These are phyloP conservation scores for Zymoseptoria brevis DNA, from an alignment of 2,329 filamentous ascomycete species.

Conservation along the genomic window DNA sequence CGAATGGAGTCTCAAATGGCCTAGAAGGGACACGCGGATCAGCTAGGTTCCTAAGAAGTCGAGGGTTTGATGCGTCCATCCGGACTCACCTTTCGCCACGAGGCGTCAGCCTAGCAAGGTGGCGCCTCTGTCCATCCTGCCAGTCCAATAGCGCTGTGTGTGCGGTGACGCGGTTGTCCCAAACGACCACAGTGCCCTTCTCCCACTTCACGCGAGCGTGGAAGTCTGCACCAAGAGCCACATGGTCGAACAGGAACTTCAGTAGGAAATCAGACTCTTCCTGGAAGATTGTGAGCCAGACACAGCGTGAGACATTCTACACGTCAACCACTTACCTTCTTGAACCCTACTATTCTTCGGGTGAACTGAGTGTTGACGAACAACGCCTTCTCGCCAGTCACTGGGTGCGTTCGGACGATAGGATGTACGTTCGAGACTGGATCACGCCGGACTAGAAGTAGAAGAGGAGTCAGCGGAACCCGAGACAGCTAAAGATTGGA, in stretches of 20 bases:
- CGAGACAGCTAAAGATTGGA: background rate
- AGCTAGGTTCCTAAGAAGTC: background rate
- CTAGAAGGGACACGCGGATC: slow-evolving; percentile 10
- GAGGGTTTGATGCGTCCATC: background rate
- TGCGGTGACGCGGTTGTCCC: slow-evolving; percentile 19
- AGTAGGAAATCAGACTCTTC: slow-evolving; percentile 74
- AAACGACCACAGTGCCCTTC: slow-evolving; percentile 15
- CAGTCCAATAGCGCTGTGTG: slow-evolving; percentile 78
- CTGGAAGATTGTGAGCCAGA: background rate
- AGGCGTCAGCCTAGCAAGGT: slow-evolving; percentile 73
- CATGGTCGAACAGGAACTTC: slow-evolving; percentile 70
- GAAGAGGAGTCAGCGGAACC: background rate
- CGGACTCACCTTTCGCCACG: slow-evolving; percentile 55
- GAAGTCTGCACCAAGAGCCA: slow-evolving; percentile 63
- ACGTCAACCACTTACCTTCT: slow-evolving; percentile 44
- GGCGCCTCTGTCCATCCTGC: slow-evolving; percentile 68
- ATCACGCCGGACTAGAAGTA: slow-evolving; percentile 52
- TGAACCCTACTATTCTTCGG: slow-evolving; percentile 69
- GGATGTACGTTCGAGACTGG: slow-evolving; percentile 69
- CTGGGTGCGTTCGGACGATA: slow-evolving; percentile 69
- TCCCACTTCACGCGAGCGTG: slow-evolving; percentile 53
- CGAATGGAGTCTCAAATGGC: slow-evolving; percentile 58
- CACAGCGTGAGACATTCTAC: no score
- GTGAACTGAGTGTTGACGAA: slow-evolving; percentile 83
- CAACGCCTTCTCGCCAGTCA: slow-evolving; percentile 73